Evolutionary conservation across 164 flowering plant genomes (phyloP).

Genomic region (Tetracentron sinense): DNA sequence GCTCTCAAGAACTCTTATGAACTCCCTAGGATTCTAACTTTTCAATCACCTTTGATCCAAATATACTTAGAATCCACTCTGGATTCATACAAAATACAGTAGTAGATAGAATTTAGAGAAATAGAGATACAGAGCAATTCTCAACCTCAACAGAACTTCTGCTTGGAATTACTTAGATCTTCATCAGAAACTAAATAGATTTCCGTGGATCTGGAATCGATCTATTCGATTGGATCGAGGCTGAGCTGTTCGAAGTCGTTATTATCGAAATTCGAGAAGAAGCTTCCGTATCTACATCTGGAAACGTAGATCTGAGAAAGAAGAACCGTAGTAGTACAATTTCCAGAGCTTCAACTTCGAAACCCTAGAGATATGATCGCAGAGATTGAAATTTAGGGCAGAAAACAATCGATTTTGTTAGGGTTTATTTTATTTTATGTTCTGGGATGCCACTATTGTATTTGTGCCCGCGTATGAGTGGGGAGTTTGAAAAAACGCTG

Average conservation of each 20-base stretch:
- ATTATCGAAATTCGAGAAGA: not conserved
- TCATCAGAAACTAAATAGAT: too few species aligned
- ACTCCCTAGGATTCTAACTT: constrained; percentile 20
- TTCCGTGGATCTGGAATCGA: constrained; percentile 10
- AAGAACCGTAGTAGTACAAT: not conserved
- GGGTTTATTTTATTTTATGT: not conserved
- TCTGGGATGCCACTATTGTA: constrained; percentile 16
- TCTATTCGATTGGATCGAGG: not conserved
- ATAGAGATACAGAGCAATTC: not conserved
- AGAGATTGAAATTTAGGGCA: too few species aligned
- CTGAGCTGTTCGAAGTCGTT: not conserved
- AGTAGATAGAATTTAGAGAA: not conserved
- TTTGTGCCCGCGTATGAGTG: constrained; percentile 61
- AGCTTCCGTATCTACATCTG: constrained; percentile 2
- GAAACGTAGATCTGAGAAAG: not conserved
- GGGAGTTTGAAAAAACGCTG: constrained; percentile 66
- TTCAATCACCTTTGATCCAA: constrained; percentile 17
- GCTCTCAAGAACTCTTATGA: constrained; percentile 10
- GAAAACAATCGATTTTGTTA: not conserved
- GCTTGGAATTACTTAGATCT: not conserved
- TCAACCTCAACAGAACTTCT: not conserved
- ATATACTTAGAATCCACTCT: not conserved
- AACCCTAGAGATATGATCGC: not conserved
- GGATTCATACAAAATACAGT: not conserved
- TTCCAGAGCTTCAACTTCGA: not conserved